phyloP scores from a whole-genome alignment of 129 eudicot species.

The Artemisia argyi region DNA sequence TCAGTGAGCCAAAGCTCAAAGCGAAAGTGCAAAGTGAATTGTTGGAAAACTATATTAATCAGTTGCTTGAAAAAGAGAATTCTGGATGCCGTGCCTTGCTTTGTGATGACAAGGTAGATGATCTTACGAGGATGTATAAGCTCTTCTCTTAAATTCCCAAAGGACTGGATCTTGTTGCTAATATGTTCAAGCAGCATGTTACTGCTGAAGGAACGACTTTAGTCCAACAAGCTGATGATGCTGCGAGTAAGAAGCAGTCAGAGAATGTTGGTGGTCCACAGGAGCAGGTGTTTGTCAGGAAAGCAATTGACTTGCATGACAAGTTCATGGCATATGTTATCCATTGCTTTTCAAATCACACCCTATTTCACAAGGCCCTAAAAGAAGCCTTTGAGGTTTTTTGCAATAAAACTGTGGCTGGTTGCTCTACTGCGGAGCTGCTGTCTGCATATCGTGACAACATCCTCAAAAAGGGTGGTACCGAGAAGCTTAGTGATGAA shows the following conservation, averaged over 20 bases:
- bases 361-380: too few species aligned
- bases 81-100: conserved; percentile 81
- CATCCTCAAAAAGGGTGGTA: too few species aligned
- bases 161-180: conserved; percentile 80
- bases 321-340: too few species aligned
- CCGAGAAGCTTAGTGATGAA: too few species aligned
- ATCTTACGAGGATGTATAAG: conserved; percentile 77
- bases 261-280: too few species aligned
- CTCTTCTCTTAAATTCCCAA: conserved; percentile 56
- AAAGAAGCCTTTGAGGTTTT: too few species aligned
- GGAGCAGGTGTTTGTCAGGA: too few species aligned
- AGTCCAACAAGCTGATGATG: conserved; percentile 88
- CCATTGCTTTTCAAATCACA: too few species aligned
- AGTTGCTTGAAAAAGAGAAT: conserved; percentile 79
- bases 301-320: too few species aligned
- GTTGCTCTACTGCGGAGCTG: too few species aligned
- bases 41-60: conserved; percentile 55
- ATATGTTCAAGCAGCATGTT: conserved; percentile 84
- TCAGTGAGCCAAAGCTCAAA: conserved; percentile 74
- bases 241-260: conserved; percentile 50
- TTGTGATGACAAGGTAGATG: conserved; percentile 84
- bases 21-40: conserved; percentile 82
- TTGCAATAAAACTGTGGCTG: too few species aligned
- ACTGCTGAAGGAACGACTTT: conserved; percentile 67
- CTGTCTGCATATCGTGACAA: too few species aligned